Conservation (phyloP, 495 filamentous ascomycete genomes). For the Saxophila tyrrhenica region DNA sequence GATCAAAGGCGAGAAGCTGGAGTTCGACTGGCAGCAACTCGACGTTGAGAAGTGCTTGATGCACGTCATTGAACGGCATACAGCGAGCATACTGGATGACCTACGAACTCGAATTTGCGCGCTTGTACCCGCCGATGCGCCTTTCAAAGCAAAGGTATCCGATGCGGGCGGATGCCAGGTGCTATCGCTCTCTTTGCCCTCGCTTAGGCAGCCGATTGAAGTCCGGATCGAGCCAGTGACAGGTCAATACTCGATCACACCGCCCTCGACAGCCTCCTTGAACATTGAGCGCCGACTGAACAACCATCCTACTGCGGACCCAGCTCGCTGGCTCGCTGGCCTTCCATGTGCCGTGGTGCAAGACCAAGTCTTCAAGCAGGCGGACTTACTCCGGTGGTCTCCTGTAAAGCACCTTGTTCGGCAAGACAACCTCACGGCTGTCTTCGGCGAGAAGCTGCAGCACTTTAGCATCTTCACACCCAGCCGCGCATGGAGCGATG, state of each 20-base stretch:
- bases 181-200: constrained; percentile 9
- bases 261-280: constrained; percentile 2
- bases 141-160: constrained; percentile 41
- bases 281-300: constrained; percentile 21
- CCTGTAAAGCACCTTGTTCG: constrained; percentile 5
- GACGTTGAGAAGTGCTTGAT: constrained; percentile 64
- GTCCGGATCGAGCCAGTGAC: constrained; percentile 17
- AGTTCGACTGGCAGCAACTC: constrained; percentile 52
- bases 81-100: constrained; percentile 49
- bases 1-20: constrained; percentile 50
- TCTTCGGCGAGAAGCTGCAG: constrained; percentile 21
- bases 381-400: constrained; percentile 25
- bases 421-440: constrained; percentile 18
- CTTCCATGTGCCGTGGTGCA: constrained; percentile 19
- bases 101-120: constrained; percentile 46
- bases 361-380: constrained; percentile 16
- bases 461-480: constrained; percentile 21
- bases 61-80: constrained; percentile 63
- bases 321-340: constrained; percentile 10
- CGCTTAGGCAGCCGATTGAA: constrained; percentile 1
- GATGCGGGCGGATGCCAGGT: constrained; percentile 39
- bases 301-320: constrained; percentile 8
- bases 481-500: constrained; percentile 20
- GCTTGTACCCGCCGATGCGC: constrained; percentile 36
- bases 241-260: constrained; percentile 16